Percentiles rank a stretch among this genome's conserved stretches.
Conservation (phyloP, 768 basidiomycete genomes). For the Lactarius pseudohatsudake region DNA sequence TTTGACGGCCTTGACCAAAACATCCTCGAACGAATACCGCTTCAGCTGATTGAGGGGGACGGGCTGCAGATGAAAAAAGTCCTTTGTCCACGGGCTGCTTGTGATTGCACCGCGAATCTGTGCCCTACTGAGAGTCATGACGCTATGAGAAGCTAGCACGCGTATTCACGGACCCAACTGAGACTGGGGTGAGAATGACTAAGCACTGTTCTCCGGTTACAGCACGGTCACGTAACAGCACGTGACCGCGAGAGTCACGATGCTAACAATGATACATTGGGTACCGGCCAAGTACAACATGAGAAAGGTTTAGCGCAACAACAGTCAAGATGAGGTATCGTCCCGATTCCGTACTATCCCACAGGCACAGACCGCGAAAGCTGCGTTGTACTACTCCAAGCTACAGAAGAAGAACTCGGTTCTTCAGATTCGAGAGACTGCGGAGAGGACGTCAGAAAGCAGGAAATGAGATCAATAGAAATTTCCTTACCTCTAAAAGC, state of each 20-base stretch:
- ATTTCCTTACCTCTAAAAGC: conserved; percentile 69
- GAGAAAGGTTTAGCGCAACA: conserved; percentile 18
- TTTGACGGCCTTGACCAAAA: conserved; percentile 51
- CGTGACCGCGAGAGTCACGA: background rate
- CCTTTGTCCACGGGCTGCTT: conserved; percentile 52
- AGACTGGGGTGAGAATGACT: conserved; percentile 10
- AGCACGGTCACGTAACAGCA: background rate
- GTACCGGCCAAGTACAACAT: conserved; percentile 29
- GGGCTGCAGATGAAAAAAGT: conserved; percentile 64
- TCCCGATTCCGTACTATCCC: conserved; percentile 20
- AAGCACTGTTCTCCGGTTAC: conserved; percentile 2
- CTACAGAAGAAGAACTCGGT: conserved; percentile 54
- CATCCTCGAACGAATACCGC: conserved; percentile 45
- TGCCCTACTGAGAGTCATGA: conserved; percentile 25
- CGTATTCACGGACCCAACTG: background rate
- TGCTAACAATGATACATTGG: conserved; percentile 23
- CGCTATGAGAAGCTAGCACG: background rate
- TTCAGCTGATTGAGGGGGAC: conserved; percentile 57
- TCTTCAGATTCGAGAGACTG: conserved; percentile 85
- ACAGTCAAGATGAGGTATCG: conserved; percentile 17
- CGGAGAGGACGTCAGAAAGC: conserved; percentile 7
- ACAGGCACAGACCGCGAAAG: conserved; percentile 23
- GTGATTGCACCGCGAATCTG: conserved; percentile 27
- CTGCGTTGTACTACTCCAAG: conserved; percentile 39
- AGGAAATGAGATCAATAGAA: conserved; percentile 9